phyloP scores from a whole-genome alignment of 176 grass and related monocot species.

The Rhipidocladum racemiflorum region DNA sequence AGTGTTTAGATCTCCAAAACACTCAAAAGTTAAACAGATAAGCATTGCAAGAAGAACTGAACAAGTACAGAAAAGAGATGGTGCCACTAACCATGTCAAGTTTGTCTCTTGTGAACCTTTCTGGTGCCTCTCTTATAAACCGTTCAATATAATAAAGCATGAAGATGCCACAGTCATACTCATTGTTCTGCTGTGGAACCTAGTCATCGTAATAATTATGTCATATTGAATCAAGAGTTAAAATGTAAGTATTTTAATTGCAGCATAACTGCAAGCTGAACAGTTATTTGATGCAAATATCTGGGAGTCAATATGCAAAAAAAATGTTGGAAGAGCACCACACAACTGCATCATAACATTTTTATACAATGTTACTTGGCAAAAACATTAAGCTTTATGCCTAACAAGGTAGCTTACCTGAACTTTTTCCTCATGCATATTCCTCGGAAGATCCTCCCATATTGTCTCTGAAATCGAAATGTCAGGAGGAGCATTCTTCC shows the following conservation, averaged over 20 bases:
- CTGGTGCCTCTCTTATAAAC: constrained; percentile 66
- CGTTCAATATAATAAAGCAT: constrained; percentile 79
- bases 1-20: constrained; percentile 10
- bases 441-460: constrained; percentile 41
- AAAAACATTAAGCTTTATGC: not conserved
- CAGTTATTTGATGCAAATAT: not conserved
- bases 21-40: not conserved
- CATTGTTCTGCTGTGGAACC: constrained; percentile 76
- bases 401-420: constrained; percentile 27
- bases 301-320: not conserved
- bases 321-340: not conserved
- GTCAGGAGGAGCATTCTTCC: constrained; percentile 25
- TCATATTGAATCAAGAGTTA: not conserved
- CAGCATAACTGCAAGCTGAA: not conserved
- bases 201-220: constrained; percentile 24
- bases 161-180: constrained; percentile 84
- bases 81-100: constrained; percentile 56
- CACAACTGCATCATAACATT: not conserved
- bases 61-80: constrained; percentile 1
- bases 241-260: constrained; percentile 8
- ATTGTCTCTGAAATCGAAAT: constrained; percentile 30
- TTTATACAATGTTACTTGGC: not conserved
- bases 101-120: constrained; percentile 52
- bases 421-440: constrained; percentile 40
- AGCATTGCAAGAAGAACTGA: constrained; percentile 9